These are phyloP conservation scores for Aspergillus transmontanensis DNA, from an alignment of 2,329 filamentous ascomycete species.

Conservation along the genomic window DNA sequence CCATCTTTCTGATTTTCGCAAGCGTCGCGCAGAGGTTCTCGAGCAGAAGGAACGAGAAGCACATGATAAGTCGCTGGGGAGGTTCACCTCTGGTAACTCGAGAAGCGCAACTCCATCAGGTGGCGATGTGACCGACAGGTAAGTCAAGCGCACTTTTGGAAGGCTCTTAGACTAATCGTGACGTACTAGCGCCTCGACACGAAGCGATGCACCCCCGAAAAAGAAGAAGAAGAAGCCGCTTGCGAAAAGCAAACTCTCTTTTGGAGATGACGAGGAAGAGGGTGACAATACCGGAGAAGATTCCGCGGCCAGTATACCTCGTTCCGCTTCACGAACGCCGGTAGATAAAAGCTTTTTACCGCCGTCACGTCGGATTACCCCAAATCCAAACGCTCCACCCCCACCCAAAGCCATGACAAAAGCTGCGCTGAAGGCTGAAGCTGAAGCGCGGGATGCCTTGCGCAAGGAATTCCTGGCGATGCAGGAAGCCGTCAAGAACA, in stretches of 20 bases:
- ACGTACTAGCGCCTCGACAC: constrained; percentile 58
- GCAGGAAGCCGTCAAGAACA: constrained; percentile 84
- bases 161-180: constrained; percentile 50
- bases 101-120: constrained; percentile 54
- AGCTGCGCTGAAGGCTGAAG: constrained; percentile 74
- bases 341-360: constrained; percentile 33
- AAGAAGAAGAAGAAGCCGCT: constrained; percentile 62
- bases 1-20: constrained; percentile 89
- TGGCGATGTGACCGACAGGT: constrained; percentile 59
- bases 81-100: constrained; percentile 47
- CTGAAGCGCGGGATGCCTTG: constrained; percentile 72
- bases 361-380: constrained; percentile 39
- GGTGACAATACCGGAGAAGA: constrained; percentile 56
- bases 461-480: constrained; percentile 78
- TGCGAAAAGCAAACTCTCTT: constrained; percentile 64
- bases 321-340: constrained; percentile 41
- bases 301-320: constrained; percentile 39
- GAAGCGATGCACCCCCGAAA: constrained; percentile 47
- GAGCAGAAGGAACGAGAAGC: constrained; percentile 86
- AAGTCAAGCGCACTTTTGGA: constrained; percentile 37
- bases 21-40: constrained; percentile 89
- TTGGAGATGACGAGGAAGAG: constrained; percentile 64
- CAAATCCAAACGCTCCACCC: constrained; percentile 47
- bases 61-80: constrained; percentile 61
- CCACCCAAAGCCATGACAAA: constrained; percentile 78